These are phyloP conservation scores for Kazachstania taianensis DNA, from an alignment of 805 yeast genomes.

Conservation along the genomic window DNA sequence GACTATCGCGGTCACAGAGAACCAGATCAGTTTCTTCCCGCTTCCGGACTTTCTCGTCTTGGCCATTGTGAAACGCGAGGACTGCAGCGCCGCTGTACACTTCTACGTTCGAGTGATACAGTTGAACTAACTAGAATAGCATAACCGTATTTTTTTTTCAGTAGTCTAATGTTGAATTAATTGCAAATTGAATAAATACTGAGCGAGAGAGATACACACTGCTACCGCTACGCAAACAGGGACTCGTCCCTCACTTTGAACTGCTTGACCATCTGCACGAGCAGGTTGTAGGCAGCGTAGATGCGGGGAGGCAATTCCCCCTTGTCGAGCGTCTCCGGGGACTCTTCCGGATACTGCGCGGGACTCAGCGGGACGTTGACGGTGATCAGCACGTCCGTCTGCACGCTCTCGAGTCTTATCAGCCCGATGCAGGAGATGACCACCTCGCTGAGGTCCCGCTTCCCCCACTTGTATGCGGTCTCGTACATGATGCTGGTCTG, in stretches of 20 bases:
- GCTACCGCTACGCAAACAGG: conserved; percentile 18
- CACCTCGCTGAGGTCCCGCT: conserved; percentile 25
- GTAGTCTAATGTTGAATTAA: too few relatives aligned
- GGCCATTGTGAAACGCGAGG: too few relatives aligned
- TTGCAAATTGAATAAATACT: too few relatives aligned
- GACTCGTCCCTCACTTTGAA: conserved; percentile 22
- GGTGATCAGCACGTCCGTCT: conserved; percentile 54
- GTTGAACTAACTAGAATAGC: too few relatives aligned
- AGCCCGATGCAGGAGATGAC: conserved; percentile 48
- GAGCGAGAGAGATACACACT: too few relatives aligned
- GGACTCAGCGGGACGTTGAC: conserved; percentile 44
- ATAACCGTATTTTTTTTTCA: too few relatives aligned
- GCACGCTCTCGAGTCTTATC: conserved; percentile 39
- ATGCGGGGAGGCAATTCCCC: conserved; percentile 9
- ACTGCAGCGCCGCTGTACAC: too few relatives aligned
- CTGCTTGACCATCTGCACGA: conserved; percentile 15
- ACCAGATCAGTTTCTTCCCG: conserved; percentile 8
- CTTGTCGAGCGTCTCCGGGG: background rate
- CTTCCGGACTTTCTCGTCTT: conserved; percentile 1
- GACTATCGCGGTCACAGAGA: conserved; percentile 8
- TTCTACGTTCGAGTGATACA: too few relatives aligned
- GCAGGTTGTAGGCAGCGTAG: conserved; percentile 14
- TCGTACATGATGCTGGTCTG: conserved; percentile 33
- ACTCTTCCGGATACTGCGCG: conserved; percentile 1
- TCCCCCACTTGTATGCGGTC: conserved; percentile 45